Base-by-base conservation (phyloP, 139 green algal species). In the Picochlorum sp. region DNA sequence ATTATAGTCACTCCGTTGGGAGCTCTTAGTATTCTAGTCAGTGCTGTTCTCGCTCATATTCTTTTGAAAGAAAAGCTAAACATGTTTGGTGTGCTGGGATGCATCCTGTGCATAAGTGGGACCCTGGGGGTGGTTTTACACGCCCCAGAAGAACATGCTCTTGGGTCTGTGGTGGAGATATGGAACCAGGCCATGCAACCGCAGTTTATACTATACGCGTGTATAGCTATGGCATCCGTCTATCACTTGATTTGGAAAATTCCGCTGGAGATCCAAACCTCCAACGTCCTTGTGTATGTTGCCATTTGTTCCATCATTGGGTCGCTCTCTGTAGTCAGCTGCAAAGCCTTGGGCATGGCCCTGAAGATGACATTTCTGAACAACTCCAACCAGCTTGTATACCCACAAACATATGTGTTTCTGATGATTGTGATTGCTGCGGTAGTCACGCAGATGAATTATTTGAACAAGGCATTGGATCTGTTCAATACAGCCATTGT, bases 401-500 rank as follows among this genome's bases (percentile, higher is more conserved):
- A 85, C 56, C 69, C 78, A 2, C 71, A 88, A 32, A 89, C 82
- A 4, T 85, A 89, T 50, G 45, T 84, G n/a, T 95, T 87, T 38
- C 49, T 89, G 0, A 18, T 72, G 69, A 82, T 95, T 4, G 85
- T 97, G 13, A 79, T 79, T n/a, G 56, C 69, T 3, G 93, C 85
- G 41, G 86, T 98, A 7, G 63, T 97, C 20, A 96, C 83, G 4
- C 92, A 98, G 70, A 96, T 98, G 79, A 92, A 94, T 64, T 97
- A 98, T 73, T 79, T 97, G 4, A 98, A 98, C 72, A 95, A 94
- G 65, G 87, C 92, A 1, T 75, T 98, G 47, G 92, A 98, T 79
- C 65, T 95, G 47, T 98, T 96, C 79, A 98, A 97, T 80, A 97
- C 92, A 4, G 92, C 92, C 4, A 87, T 98, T 21, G 92, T 98